phyloP scores from a whole-genome alignment of 192 early-diverging fungal species.

The Cetraspora pellucida region DNA sequence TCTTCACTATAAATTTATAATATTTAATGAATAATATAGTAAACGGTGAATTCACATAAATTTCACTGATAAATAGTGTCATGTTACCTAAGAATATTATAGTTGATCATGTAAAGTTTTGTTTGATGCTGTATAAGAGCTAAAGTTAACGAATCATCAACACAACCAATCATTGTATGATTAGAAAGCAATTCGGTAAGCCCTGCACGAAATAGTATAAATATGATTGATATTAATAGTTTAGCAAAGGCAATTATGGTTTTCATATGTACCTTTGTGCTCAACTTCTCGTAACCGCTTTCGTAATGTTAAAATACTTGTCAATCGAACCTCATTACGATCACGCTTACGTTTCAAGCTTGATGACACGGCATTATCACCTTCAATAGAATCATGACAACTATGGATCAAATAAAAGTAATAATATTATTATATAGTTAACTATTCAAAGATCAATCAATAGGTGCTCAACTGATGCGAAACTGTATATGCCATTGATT shows the following conservation, averaged over 20 bases:
- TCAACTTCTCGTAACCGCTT: conserved; percentile 65
- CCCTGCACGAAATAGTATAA: conserved; percentile 36
- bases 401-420: too few species aligned
- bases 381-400: background rate
- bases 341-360: conserved; percentile 36
- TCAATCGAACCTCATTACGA: conserved; percentile 76
- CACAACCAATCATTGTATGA: conserved; percentile 88
- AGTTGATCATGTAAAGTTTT: conserved; percentile 83
- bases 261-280: conserved; percentile 52
- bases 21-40: background rate
- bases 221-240: background rate
- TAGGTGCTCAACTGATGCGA: too few species aligned
- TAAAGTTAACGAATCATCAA: conserved; percentile 66
- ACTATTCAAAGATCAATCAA: too few species aligned
- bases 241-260: background rate
- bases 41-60: background rate
- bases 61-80: background rate
- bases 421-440: too few species aligned
- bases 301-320: conserved; percentile 77
- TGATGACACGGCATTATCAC: background rate
- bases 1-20: conserved; percentile 60
- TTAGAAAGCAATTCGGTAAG: conserved; percentile 78
- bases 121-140: conserved; percentile 89
- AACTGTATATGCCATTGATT: background rate
- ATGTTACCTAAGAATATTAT: conserved; percentile 66